Conservation (phyloP, 2,329 filamentous ascomycete species). For the Stachybotrys chlorohalonatus region DNA sequence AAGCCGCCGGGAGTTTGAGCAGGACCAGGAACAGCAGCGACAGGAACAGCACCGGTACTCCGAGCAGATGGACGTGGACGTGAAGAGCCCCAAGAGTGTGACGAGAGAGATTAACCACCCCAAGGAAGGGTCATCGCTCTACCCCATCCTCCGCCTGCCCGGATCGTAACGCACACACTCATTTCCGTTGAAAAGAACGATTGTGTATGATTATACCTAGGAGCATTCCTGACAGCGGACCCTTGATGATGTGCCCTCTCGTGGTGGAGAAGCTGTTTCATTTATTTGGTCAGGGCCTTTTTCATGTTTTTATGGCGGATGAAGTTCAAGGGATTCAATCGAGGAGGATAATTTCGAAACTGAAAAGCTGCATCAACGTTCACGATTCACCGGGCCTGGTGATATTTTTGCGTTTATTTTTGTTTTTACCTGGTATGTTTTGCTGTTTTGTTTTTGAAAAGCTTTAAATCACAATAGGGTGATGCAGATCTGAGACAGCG, state of each 20-base stretch:
- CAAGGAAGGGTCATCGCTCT: conserved; percentile 25
- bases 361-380: no score
- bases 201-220: neutral
- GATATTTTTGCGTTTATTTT: no score
- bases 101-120: conserved; percentile 12
- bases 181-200: neutral
- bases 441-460: no score
- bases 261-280: neutral
- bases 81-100: conserved; percentile 19
- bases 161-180: conserved; percentile 15
- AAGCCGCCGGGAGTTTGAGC: conserved; percentile 44
- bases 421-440: no score
- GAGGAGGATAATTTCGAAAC: no score
- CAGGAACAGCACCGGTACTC: conserved; percentile 8
- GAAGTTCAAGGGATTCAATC: no score
- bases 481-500: no score
- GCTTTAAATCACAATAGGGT: no score
- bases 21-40: conserved; percentile 12
- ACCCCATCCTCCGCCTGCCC: conserved; percentile 30
- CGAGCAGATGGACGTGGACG: conserved; percentile 28
- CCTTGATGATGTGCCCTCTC: neutral
- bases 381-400: no score
- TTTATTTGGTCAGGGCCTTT: neutral
- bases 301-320: no score
- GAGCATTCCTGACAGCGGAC: neutral